Base-by-base conservation (phyloP, 2,329 filamentous ascomycete species). In the Fusarium sp. region DNA sequence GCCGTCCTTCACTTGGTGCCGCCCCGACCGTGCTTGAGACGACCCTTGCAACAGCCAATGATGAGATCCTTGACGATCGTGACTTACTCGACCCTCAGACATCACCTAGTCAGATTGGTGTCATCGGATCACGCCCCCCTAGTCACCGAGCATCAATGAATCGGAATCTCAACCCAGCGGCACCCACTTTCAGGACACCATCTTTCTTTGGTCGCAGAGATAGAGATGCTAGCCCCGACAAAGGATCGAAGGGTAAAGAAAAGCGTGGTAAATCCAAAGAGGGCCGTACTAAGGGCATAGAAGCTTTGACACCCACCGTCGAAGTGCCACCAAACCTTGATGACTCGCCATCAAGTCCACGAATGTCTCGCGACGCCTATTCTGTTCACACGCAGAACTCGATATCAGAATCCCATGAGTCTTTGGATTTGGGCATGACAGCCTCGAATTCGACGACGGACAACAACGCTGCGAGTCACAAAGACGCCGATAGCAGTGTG, bases 121-220 rank as follows among this genome's bases (percentile, higher is more conserved):
- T 91, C 1, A 98, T 98, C 71, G 95, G 95, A 25, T 97, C 93
- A 49, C 90, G 91, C 5, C 93, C 92, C 4, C 81, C 83, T 7
- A 79, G 77, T 9, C 70, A 77, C 9, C 73, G 81, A 42, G 83
- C 79, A 18, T 79, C 77, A 79, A 87, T 75, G 83, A 90, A 77
- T 79, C 90, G 79, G 82, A 90, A 80, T 75, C 86, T 98, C 29
- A 98, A 99, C 75, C 96, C 96, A 10, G 89, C 93, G 9, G 96
- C 95, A 1, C 95, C 95, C 11, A 93, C 92, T 1, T 98, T 98
- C 78, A 95, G 92, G 80, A 90, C 87, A 12, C 87, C 90, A 40
- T 88, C 90, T 42, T 88, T 96, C 63, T 88, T 90, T 73, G 84
- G 86, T 18, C 81, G 73, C 66, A 80, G 81, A 73, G 79, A 82